Percentiles rank a stretch among this genome's conserved stretches.
These are phyloP conservation scores for Lentinula guzmanii DNA, from an alignment of 768 basidiomycete species.

Conservation along the genomic window DNA sequence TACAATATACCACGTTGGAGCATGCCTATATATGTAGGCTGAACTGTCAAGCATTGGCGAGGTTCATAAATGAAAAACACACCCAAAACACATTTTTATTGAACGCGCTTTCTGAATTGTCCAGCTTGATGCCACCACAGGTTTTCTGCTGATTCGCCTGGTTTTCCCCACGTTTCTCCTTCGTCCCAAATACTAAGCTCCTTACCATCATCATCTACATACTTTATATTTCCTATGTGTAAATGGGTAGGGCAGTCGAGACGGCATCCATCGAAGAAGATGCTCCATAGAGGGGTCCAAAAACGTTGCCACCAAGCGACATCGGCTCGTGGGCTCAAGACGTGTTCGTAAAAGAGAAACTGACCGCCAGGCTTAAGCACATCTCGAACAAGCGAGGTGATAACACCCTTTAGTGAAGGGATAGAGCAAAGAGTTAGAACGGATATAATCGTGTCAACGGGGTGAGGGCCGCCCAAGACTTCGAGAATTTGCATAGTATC, in stretches of 20 bases:
- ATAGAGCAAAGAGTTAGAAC: constrained; percentile 64
- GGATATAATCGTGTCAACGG: constrained; percentile 58
- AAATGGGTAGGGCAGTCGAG: constrained; percentile 52
- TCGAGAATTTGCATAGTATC: constrained; percentile 43
- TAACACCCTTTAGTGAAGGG: constrained; percentile 44
- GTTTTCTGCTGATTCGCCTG: constrained; percentile 48
- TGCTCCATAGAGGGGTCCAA: constrained; percentile 67
- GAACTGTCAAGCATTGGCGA: too few relatives aligned
- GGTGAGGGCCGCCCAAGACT: constrained; percentile 18
- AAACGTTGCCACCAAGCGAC: constrained; percentile 67
- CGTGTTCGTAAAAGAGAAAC: constrained; percentile 68
- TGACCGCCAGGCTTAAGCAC: constrained; percentile 60
- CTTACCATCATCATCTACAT: constrained; percentile 14
- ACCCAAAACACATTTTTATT: not conserved
- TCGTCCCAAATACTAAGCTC: constrained; percentile 44
- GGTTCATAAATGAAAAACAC: too few relatives aligned
- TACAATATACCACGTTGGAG: too few relatives aligned
- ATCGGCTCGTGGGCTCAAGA: constrained; percentile 43
- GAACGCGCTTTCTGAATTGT: constrained; percentile 40
- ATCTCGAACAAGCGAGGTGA: constrained; percentile 39
- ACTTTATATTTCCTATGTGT: constrained; percentile 32
- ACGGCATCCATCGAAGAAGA: constrained; percentile 57
- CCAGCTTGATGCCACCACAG: constrained; percentile 60
- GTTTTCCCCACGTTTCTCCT: constrained; percentile 38
- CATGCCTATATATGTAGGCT: too few relatives aligned